Base-by-base conservation (phyloP, 2,329 filamentous ascomycete genomes). In the Hirsutella rhossiliensis region DNA sequence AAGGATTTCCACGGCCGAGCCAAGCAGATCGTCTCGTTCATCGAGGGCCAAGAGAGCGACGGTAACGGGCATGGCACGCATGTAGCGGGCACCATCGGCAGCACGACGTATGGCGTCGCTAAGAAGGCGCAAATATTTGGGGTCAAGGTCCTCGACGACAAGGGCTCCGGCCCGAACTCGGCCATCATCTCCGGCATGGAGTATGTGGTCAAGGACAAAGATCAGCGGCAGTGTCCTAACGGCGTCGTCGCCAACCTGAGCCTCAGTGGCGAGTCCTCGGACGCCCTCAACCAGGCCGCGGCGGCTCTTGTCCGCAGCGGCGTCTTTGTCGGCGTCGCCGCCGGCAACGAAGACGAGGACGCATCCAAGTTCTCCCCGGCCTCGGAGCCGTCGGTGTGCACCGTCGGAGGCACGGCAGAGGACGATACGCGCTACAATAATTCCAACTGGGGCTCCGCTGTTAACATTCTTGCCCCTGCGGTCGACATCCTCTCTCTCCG, bases 221-320 rank as follows among this genome's bases (percentile, higher is more conserved):
- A 49, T 32, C 57, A 47, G 3, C 60, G 59, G 44, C 56, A 44
- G 48, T 66, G 64, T 57, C 54, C 58, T 50, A 61, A 55, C 38
- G 65, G 66, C 28, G 57, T 64, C 38, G 70, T 75, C 23, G 63
- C 68, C 48, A 72, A 67, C 58, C 71, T 75, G 70, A 71, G 67
- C 8, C 66, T 76, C 7, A 71, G 71, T 34, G 71, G 70, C 11
- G 40, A 49, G 42, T 56, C 50, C 47, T 69, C 66, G 5, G 42
- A 60, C 2, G 55, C 69, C 18, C 53, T 72, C 47, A 75, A 75
- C 63, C 55, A 52, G 30, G 71, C 70, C 11, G 68, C 71, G 20
- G 60, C 59, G 11, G 59, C 56, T 40, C 60, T 70, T 29, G 59
- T 68, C 48, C 46, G 47, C 27, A 55, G 58, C 1, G 72, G 71